A percentile compares a stretch with the other conserved stretches of the same genome.
These are phyloP conservation scores for Podaxis sp. DNA, from an alignment of 768 basidiomycete species.

Conservation along the genomic window DNA sequence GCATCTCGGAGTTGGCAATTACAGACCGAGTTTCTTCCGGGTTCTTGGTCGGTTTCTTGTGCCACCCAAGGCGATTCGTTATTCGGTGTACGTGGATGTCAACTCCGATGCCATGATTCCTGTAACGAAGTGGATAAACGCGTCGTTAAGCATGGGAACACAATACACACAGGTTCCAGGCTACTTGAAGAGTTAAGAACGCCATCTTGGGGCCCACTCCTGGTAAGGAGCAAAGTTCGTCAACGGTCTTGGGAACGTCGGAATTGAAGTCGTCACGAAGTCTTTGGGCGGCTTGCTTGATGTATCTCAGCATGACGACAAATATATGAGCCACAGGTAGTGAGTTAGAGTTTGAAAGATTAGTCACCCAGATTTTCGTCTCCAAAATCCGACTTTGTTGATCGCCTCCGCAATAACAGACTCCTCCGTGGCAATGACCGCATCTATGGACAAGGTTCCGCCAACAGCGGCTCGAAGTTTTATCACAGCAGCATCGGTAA, in stretches of 20 bases:
- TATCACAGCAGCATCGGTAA: slow-evolving; percentile 75
- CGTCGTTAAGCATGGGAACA: neutral
- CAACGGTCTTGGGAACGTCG: slow-evolving; percentile 87
- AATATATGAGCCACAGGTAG: neutral
- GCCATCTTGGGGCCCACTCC: slow-evolving; percentile 99
- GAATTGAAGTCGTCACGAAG: slow-evolving; percentile 72
- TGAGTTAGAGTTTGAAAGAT: neutral
- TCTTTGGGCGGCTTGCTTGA: slow-evolving; percentile 68
- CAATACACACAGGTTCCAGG: slow-evolving; percentile 71
- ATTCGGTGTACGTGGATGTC: slow-evolving; percentile 97
- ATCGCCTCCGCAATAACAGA: slow-evolving; percentile 71
- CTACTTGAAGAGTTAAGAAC: slow-evolving; percentile 77
- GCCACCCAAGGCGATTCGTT: slow-evolving; percentile 92
- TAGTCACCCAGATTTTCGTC: slow-evolving; percentile 76
- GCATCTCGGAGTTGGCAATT: neutral
- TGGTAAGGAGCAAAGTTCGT: slow-evolving; percentile 81
- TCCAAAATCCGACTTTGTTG: slow-evolving; percentile 91
- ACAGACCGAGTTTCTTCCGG: slow-evolving; percentile 84
- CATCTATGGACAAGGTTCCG: slow-evolving; percentile 76
- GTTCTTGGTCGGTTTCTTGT: slow-evolving; percentile 75
- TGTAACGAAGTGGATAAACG: slow-evolving; percentile 25
- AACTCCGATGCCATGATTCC: slow-evolving; percentile 90
- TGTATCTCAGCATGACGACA: slow-evolving; percentile 47
- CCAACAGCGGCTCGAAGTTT: slow-evolving; percentile 74
- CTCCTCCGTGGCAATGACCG: slow-evolving; percentile 61